Evolutionary conservation across 75 land plant species (phyloP), one percentile per base, ranked within the genome.

Genomic region (Gnetum montanum): DNA sequence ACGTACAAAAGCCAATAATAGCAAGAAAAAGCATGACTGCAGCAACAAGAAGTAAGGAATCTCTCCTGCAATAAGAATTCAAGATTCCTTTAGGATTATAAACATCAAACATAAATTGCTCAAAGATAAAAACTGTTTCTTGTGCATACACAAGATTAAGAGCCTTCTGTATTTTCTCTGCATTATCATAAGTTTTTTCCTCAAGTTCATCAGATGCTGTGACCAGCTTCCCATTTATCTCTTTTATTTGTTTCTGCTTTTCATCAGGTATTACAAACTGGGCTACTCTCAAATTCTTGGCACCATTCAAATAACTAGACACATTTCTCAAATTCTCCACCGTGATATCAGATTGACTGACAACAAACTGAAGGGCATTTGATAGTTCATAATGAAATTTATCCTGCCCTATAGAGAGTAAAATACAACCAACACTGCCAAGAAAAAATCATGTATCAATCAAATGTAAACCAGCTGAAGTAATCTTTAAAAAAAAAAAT

Each of bases 21-120:
- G 83, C 60, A n/a, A 90, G 64, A 6, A 77, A 18, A 57, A 90
- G 77, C 96, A 90, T 90, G 29, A 86, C 70, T 20, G 64, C 72
- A 20, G 92, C 77, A 5, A 83, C 70, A 27, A 70, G 61, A 23
- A 90, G 70, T 59, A 90, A 44, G 7, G 81, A 72, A 25, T 59
- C 63, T 20, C 84, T 70, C 61, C 96, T 90, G 71, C 30, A 56
- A 69, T 4, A 40, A n/a, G 13, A 19, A 45, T 38, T 33, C 13
- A n/a, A 5, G 29, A 3, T 40, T 10, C 38, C 10, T 24, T 29
- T 31, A 47, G n/a, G n/a, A n/a, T n/a, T 16, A 10, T 15, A 25
- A 41, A 31, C 18, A 4, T 18, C 24, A 59, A 15, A 43, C 4
- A 23, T n/a, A 50, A 26, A 22, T 8, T 27, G 60, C 60, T 26